Conservation (phyloP, 1,139 yeast species). For the Blastobotrys arbuscula region DNA sequence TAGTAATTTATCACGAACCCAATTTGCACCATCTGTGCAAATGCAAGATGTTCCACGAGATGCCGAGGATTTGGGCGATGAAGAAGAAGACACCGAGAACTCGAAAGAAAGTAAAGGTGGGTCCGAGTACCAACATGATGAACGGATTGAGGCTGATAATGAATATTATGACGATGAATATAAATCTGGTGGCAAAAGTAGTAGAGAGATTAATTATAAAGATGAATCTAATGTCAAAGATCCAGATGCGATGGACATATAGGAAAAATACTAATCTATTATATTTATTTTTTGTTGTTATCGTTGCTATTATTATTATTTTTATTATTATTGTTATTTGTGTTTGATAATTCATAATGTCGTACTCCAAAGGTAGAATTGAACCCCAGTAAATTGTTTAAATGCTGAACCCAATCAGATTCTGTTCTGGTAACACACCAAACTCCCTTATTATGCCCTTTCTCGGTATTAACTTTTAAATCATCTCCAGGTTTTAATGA, state of each 20-base stretch:
- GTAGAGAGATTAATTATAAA: slow-evolving; percentile 17
- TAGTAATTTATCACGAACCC: slow-evolving; percentile 75
- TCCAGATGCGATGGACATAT: slow-evolving; percentile 23
- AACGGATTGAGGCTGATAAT: slow-evolving; percentile 40
- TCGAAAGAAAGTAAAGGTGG: slow-evolving; percentile 92
- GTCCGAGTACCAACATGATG: slow-evolving; percentile 77
- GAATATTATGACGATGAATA: slow-evolving; percentile 39
- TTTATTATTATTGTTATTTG: background rate
- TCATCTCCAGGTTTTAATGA: slow-evolving; percentile 71
- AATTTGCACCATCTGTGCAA: slow-evolving; percentile 94
- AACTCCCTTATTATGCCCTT: slow-evolving; percentile 50
- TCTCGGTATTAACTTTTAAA: slow-evolving; percentile 49
- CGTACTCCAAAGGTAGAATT: slow-evolving; percentile 62
- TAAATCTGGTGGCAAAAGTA: slow-evolving; percentile 27
- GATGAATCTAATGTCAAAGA: slow-evolving; percentile 10
- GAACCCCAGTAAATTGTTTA: slow-evolving; percentile 82
- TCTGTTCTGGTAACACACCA: slow-evolving; percentile 82
- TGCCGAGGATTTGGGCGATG: slow-evolving; percentile 63
- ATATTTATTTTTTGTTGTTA: slow-evolving; percentile 2
- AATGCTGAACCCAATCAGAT: slow-evolving; percentile 87
- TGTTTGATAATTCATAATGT: slow-evolving; percentile 5
- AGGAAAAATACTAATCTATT: slow-evolving; percentile 1
- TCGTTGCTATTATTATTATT: background rate
- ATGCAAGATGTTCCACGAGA: slow-evolving; percentile 87
- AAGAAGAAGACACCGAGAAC: slow-evolving; percentile 63